Conservation (phyloP, 208 protist genomes). For the Leptomonas seymouri region DNA sequence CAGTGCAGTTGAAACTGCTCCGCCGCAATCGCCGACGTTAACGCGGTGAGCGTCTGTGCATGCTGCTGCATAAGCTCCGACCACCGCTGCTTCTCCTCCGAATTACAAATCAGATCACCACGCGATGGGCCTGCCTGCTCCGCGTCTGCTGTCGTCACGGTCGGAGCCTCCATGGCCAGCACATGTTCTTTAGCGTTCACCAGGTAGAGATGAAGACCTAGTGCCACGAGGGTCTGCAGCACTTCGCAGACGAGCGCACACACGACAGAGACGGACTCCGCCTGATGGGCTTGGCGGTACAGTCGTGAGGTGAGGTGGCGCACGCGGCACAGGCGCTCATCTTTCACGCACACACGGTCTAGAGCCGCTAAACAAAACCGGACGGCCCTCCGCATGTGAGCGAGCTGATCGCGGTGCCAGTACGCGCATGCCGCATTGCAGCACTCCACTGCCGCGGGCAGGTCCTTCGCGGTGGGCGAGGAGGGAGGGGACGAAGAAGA, state of each 20-base stretch:
- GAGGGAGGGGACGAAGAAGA: neutral
- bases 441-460: conserved; percentile 21
- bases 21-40: conserved; percentile 1
- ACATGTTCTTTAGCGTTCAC: neutral
- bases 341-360: conserved; percentile 1
- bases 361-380: conserved; percentile 15
- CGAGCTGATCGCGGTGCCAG: conserved; percentile 67
- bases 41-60: neutral
- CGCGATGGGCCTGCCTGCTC: neutral
- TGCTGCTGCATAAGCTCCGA: conserved; percentile 11
- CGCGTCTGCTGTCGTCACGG: neutral
- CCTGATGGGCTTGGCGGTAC: conserved; percentile 9
- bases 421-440: conserved; percentile 54
- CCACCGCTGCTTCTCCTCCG: conserved; percentile 34
- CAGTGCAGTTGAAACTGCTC: conserved; percentile 38
- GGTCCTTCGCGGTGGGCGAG: neutral
- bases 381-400: conserved; percentile 40
- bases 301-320: conserved; percentile 14
- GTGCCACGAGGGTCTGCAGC: conserved; percentile 31
- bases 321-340: conserved; percentile 36
- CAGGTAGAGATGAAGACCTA: conserved; percentile 11
- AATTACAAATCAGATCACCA: conserved; percentile 13
- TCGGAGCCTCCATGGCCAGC: conserved; percentile 4
- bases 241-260: conserved; percentile 26
- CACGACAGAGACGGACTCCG: conserved; percentile 26